A percentile compares a stretch with the other conserved stretches of the same genome.
These are phyloP conservation scores for Pythium dissotocum DNA, from an alignment of 352 stramenopile species.

Conservation along the genomic window DNA sequence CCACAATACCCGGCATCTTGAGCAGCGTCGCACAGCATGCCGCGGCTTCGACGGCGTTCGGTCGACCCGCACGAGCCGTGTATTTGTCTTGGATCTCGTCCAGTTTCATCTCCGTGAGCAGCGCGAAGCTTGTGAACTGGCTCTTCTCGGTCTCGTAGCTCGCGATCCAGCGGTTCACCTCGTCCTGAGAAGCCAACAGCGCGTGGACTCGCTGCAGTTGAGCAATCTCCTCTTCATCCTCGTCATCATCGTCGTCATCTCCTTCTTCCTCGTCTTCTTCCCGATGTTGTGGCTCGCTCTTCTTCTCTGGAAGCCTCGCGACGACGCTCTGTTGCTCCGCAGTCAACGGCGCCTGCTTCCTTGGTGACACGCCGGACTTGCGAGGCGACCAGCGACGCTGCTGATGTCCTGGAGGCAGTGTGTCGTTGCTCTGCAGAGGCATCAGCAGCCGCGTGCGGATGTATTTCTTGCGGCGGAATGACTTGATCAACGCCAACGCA, in stretches of 20 bases:
- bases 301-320: neutral
- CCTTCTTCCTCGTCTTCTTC: neutral
- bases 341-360: slow-evolving; percentile 6
- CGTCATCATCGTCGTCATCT: slow-evolving; percentile 1
- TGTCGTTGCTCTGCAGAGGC: slow-evolving; percentile 36
- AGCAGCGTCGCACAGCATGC: slow-evolving; percentile 75
- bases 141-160: slow-evolving; percentile 68
- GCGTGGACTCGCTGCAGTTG: slow-evolving; percentile 45
- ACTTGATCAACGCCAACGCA: slow-evolving; percentile 32
- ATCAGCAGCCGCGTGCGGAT: slow-evolving; percentile 42
- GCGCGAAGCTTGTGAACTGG: slow-evolving; percentile 72
- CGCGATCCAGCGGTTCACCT: slow-evolving; percentile 63
- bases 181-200: slow-evolving; percentile 40
- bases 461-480: slow-evolving; percentile 55
- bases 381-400: slow-evolving; percentile 16
- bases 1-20: slow-evolving; percentile 80
- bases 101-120: slow-evolving; percentile 79
- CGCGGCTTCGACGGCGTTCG: slow-evolving; percentile 71
- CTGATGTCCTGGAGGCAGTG: slow-evolving; percentile 12
- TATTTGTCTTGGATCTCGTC: slow-evolving; percentile 72
- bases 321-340: slow-evolving; percentile 18
- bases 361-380: slow-evolving; percentile 14
- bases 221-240: slow-evolving; percentile 32
- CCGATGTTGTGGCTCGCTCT: neutral
- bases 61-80: slow-evolving; percentile 42